A percentile compares a stretch with the other conserved stretches of the same genome.
Conservation (phyloP, 2,329 filamentous ascomycete genomes). For the Phaeosphaeriaceae sp. region DNA sequence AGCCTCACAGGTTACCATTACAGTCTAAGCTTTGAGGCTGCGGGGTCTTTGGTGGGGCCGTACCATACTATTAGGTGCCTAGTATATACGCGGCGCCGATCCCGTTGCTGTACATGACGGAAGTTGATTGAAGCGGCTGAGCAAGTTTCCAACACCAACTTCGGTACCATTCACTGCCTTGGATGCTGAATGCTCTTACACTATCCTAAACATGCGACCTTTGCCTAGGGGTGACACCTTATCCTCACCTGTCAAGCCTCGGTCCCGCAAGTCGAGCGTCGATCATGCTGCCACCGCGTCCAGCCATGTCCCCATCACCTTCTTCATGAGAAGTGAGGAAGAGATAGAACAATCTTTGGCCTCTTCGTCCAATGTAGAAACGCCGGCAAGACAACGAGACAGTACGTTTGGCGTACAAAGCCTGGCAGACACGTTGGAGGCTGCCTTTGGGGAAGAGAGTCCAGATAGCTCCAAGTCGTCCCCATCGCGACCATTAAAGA, state of each 20-base stretch:
- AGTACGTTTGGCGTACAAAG: constrained; percentile 65
- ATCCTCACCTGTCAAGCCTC: constrained; percentile 36
- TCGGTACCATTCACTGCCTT: background rate
- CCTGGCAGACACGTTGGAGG: constrained; percentile 59
- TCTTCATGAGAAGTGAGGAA: constrained; percentile 64
- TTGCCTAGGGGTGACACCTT: constrained; percentile 45
- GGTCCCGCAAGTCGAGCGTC: constrained; percentile 48
- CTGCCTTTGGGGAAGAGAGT: constrained; percentile 45
- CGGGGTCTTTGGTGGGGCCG: constrained; percentile 5
- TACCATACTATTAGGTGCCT: too few species aligned
- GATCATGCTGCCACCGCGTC: constrained; percentile 38
- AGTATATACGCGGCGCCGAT: constrained; percentile 2
- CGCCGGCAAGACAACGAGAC: constrained; percentile 37
- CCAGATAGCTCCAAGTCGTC: constrained; percentile 28
- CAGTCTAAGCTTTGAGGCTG: constrained; percentile 6
- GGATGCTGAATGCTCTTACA: constrained; percentile 10
- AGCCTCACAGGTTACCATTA: background rate
- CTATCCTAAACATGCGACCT: constrained; percentile 39
- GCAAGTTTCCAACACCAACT: constrained; percentile 5
- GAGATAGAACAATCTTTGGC: constrained; percentile 53
- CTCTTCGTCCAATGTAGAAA: constrained; percentile 26
- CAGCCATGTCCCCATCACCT: constrained; percentile 58
- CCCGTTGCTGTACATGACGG: constrained; percentile 12
- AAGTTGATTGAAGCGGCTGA: constrained; percentile 2
- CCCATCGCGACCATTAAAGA: constrained; percentile 27